phyloP scores from a whole-genome alignment of 2,329 filamentous ascomycete genomes.

The Epichloe brachyelytri region DNA sequence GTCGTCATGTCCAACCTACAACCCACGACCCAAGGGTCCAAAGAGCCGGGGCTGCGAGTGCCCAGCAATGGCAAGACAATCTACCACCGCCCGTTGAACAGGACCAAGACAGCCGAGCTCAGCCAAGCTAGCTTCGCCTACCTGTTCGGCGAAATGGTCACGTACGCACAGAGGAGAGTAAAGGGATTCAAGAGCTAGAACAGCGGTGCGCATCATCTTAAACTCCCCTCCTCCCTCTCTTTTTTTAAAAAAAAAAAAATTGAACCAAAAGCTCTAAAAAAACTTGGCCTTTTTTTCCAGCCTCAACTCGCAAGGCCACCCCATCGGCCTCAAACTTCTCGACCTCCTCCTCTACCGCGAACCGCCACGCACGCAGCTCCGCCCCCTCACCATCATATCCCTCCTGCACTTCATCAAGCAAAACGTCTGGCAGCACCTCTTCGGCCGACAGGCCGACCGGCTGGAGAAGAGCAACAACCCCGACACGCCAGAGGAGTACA shows the following conservation, averaged over 20 bases:
- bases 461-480: slow-evolving; percentile 79
- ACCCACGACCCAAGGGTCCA: slow-evolving; percentile 25
- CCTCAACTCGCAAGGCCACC: slow-evolving; percentile 82
- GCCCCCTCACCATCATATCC: slow-evolving; percentile 77
- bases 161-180: slow-evolving; percentile 81
- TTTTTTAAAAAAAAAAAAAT: neutral
- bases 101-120: slow-evolving; percentile 74
- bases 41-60: slow-evolving; percentile 61
- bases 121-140: slow-evolving; percentile 93
- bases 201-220: slow-evolving; percentile 46
- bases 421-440: slow-evolving; percentile 83
- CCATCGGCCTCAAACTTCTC: slow-evolving; percentile 84
- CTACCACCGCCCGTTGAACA: slow-evolving; percentile 90
- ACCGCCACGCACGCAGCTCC: slow-evolving; percentile 53
- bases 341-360: slow-evolving; percentile 87
- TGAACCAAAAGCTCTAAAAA: no score
- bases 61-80: slow-evolving; percentile 94
- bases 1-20: slow-evolving; percentile 37
- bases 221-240: no score
- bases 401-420: slow-evolving; percentile 94
- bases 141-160: slow-evolving; percentile 92
- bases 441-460: slow-evolving; percentile 78
- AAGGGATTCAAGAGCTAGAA: slow-evolving; percentile 87
- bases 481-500: slow-evolving; percentile 85
- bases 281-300: slow-evolving; percentile 27